Conservation (phyloP, 352 stramenopile species). For the Globisporangium okanoganense region DNA sequence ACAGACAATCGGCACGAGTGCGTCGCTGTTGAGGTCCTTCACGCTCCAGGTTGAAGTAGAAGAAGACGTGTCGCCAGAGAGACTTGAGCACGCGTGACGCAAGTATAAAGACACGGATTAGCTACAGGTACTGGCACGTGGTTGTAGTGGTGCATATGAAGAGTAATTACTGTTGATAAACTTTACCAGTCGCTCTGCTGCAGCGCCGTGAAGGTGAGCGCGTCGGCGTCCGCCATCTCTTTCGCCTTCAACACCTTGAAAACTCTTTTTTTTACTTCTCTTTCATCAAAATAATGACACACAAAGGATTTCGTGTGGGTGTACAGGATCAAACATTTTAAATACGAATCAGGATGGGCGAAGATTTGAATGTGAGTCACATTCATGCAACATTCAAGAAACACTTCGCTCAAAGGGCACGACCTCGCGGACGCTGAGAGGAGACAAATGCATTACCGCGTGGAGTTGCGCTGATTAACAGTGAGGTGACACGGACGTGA, state of each 20-base stretch:
- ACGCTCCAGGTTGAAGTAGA: slow-evolving; percentile 14
- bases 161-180: not conserved
- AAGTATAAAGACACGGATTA: not conserved
- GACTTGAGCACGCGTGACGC: not conserved
- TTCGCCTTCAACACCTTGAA: not conserved
- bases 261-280: slow-evolving; percentile 2
- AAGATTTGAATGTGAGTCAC: no score
- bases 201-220: slow-evolving; percentile 43
- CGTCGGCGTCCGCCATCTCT: slow-evolving; percentile 39
- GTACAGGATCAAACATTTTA: no score
- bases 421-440: no score
- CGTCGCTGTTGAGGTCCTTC: slow-evolving; percentile 35
- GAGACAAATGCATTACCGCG: no score
- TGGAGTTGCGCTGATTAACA: no score
- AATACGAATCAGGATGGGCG: no score
- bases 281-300: no score
- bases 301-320: no score
- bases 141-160: not conserved
- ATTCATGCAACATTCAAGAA: no score
- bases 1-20: slow-evolving; percentile 44
- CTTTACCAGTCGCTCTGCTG: slow-evolving; percentile 48
- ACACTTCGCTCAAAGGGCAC: no score
- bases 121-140: not conserved
- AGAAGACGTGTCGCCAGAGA: slow-evolving; percentile 1
- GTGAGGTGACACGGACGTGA: no score